Base-by-base conservation (phyloP, 2,329 filamentous ascomycete species). In the Fusarium domesticum region DNA sequence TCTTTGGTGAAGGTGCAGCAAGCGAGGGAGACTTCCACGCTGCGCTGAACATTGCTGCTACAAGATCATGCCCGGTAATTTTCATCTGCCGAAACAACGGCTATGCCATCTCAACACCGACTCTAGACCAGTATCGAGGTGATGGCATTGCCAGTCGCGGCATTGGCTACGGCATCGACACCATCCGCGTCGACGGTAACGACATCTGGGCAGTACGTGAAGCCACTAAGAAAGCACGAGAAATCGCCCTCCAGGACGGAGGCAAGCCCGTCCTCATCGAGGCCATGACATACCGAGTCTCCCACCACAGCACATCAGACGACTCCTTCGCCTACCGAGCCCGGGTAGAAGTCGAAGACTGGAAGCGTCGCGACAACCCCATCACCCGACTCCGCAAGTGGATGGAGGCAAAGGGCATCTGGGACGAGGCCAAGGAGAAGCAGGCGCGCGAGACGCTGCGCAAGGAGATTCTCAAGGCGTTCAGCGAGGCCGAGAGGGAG, bases 241-340 rank as follows among this genome's bases (percentile, higher is more conserved):
- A 80, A 37, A 80, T 92, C 61, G 91, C 92, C 0, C 76, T 97
- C 3, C 74, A 85, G 43, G 83, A 88, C 34, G 89, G 88, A n/a
- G 87, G 89, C 4, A 82, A 80, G 51, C 90, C 89, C 0, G 80
- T 98, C 0, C 73, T 98, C 6, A 85, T 98, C 32, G 93, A 98
- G 70, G 90, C 90, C 43, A 95, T 98, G 88, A 92, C 88, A 18
- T 98, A 98, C 70, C 89, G 93, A n/a, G 91, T 97, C 34, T 92
- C 88, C 6, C 90, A 98, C 64, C 93, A 98, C 71, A 96, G 89
- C 68, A 98, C 93, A 1, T 93, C 87, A 1, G 93, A 98, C 63
- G 93, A 98, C 69, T 93, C 87, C 18, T 98, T 96, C 61, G 93
- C 93, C 1, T 98, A 98, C 71, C 86, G 93, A 7, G 90, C 91